Conservation (phyloP, 2,329 filamentous ascomycete species). For the Colletotrichum viniferum region DNA sequence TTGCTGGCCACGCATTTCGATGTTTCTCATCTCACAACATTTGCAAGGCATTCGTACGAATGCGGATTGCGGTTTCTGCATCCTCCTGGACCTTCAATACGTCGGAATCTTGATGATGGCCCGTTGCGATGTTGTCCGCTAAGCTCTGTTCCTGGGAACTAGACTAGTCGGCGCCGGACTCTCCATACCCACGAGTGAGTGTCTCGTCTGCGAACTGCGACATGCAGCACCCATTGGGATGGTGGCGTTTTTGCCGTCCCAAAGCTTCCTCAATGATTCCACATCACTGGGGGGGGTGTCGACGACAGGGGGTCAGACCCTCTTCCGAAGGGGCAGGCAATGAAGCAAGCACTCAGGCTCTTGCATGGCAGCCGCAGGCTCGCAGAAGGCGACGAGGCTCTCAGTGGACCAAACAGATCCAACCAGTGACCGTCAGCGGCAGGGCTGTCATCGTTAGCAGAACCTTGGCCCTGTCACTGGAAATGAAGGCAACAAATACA, state of each 20-base stretch:
- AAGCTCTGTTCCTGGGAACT: neutral
- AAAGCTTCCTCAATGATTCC: constrained; percentile 3
- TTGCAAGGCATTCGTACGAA: neutral
- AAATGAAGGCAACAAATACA: neutral
- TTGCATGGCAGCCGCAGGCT: neutral
- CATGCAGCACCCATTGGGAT: constrained; percentile 1
- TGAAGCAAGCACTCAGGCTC: neutral
- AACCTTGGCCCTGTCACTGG: neutral
- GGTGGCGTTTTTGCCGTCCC: constrained; percentile 5
- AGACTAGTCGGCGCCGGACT: neutral
- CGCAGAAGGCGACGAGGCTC: neutral
- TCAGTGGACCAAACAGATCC: neutral
- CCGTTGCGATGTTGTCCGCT: neutral
- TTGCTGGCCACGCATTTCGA: neutral
- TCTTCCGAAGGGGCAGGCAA: neutral
- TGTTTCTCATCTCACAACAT: neutral
- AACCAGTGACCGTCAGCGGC: neutral
- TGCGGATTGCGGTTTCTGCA: neutral
- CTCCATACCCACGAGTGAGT: neutral
- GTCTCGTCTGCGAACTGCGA: constrained; percentile 12
- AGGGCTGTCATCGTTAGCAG: neutral
- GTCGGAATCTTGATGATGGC: neutral
- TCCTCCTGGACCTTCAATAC: neutral
- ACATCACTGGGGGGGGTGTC: constrained; percentile 1
- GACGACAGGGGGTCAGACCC: constrained; percentile 2